phyloP scores from a whole-genome alignment of 345 rosid genomes.

The Brassica rapa region DNA sequence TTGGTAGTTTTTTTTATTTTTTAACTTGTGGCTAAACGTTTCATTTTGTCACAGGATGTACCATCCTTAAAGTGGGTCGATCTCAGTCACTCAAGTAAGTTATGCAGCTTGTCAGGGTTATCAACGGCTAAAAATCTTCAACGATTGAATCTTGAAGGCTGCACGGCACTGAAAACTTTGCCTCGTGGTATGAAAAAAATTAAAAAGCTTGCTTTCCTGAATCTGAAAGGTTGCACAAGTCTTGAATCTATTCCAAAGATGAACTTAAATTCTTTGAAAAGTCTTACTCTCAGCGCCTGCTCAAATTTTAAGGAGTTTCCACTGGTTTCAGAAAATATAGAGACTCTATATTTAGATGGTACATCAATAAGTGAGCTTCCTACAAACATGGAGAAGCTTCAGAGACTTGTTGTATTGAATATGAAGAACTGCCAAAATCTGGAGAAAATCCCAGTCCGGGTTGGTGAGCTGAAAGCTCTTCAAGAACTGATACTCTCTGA shows the following conservation, averaged over 20 bases:
- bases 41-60: slow-evolving; percentile 9
- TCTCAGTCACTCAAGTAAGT: slow-evolving; percentile 20
- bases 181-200: neutral
- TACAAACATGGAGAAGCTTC: neutral
- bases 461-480: slow-evolving; percentile 26
- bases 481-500: slow-evolving; percentile 27
- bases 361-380: slow-evolving; percentile 32
- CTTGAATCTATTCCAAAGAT: slow-evolving; percentile 7
- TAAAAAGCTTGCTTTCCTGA: slow-evolving; percentile 18
- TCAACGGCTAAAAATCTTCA: slow-evolving; percentile 31
- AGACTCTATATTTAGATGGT: slow-evolving; percentile 7
- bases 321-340: slow-evolving; percentile 18
- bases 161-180: slow-evolving; percentile 13
- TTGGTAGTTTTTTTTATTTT: too few relatives aligned
- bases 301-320: slow-evolving; percentile 21
- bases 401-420: slow-evolving; percentile 20
- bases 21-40: too few relatives aligned
- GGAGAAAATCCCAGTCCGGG: neutral
- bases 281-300: slow-evolving; percentile 32
- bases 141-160: slow-evolving; percentile 27
- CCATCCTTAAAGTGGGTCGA: neutral
- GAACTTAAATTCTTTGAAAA: slow-evolving; percentile 2
- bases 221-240: slow-evolving; percentile 27
- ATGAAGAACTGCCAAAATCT: slow-evolving; percentile 22
- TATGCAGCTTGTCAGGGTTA: slow-evolving; percentile 27